These are phyloP conservation scores for Boletellus deceptivus DNA, from an alignment of 1,284 basidiomycete genomes.

Conservation along the genomic window DNA sequence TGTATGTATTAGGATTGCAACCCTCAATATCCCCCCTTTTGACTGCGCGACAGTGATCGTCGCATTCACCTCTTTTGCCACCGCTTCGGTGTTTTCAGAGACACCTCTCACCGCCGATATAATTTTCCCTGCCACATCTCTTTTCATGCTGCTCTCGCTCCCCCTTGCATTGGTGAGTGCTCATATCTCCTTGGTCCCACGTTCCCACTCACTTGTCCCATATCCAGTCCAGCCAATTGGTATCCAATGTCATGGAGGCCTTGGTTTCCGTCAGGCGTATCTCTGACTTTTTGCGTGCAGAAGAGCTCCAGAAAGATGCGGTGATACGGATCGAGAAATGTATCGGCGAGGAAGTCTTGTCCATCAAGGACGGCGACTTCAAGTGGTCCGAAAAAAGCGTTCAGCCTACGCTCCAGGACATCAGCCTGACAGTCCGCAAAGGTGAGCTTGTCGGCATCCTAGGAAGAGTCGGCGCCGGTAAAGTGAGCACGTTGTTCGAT, in stretches of 20 bases:
- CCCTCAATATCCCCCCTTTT: slow-evolving; percentile 26
- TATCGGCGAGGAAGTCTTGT: slow-evolving; percentile 67
- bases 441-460: slow-evolving; percentile 88
- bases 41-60: slow-evolving; percentile 58
- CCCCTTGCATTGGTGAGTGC: slow-evolving; percentile 76
- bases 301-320: slow-evolving; percentile 81
- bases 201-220: neutral
- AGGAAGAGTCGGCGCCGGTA: slow-evolving; percentile 89
- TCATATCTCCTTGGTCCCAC: neutral
- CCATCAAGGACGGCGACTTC: slow-evolving; percentile 75
- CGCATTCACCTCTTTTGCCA: slow-evolving; percentile 85
- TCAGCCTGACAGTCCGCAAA: slow-evolving; percentile 74
- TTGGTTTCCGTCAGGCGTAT: slow-evolving; percentile 83
- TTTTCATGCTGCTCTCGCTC: slow-evolving; percentile 89
- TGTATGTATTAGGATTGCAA: slow-evolving; percentile 24
- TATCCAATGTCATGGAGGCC: slow-evolving; percentile 79
- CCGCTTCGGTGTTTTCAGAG: slow-evolving; percentile 68
- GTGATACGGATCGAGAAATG: slow-evolving; percentile 49
- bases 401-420: slow-evolving; percentile 74
- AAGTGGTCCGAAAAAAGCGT: slow-evolving; percentile 62
- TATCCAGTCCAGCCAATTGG: slow-evolving; percentile 62
- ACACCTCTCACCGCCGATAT: slow-evolving; percentile 84
- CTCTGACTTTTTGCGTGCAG: slow-evolving; percentile 71
- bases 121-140: slow-evolving; percentile 91
- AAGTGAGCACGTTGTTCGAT: slow-evolving; percentile 45